A percentile compares a stretch with the other conserved stretches of the same genome.
phyloP scores from a whole-genome alignment of 2,329 filamentous ascomycete genomes.

The Fusarium stilboides region DNA sequence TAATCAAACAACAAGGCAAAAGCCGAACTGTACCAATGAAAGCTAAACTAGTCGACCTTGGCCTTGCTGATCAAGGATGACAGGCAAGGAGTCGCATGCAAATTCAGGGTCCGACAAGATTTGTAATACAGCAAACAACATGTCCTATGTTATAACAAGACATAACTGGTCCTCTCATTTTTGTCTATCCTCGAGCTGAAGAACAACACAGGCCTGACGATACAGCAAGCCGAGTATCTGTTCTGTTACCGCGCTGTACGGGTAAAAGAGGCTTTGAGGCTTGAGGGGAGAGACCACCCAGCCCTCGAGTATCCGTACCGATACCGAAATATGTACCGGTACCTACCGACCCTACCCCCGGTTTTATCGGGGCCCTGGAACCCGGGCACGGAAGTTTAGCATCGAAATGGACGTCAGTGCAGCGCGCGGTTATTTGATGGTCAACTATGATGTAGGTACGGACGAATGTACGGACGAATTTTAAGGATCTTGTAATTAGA shows the following conservation, averaged over 20 bases:
- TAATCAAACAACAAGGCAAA: conserved; percentile 5
- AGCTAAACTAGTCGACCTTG: conserved; percentile 2
- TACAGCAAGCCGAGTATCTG: conserved; percentile 11
- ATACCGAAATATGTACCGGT: conserved; percentile 14
- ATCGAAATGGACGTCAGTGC: conserved; percentile 28
- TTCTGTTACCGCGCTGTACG: conserved; percentile 8
- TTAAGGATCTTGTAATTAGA: not conserved
- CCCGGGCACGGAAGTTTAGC: conserved; percentile 24
- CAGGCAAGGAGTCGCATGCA: conserved; percentile 22
- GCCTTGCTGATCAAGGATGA: conserved; percentile 42
- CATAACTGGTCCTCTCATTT: not conserved
- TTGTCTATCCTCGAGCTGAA: conserved; percentile 11
- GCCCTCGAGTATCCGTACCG: conserved; percentile 4
- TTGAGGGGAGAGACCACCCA: conserved; percentile 5
- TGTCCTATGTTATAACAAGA: not conserved
- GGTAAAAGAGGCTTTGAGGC: conserved; percentile 41
- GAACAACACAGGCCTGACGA: conserved; percentile 4
- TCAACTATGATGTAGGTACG: not conserved
- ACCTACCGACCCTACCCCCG: conserved; percentile 18
- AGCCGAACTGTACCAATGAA: not conserved
- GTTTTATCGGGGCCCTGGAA: conserved; percentile 32
- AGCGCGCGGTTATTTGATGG: conserved; percentile 10
- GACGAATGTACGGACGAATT: not conserved
- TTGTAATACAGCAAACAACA: conserved; percentile 4
- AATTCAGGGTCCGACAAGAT: conserved; percentile 27